phyloP scores from a whole-genome alignment of 345 rosid species.

The Capsella bursapastoris region DNA sequence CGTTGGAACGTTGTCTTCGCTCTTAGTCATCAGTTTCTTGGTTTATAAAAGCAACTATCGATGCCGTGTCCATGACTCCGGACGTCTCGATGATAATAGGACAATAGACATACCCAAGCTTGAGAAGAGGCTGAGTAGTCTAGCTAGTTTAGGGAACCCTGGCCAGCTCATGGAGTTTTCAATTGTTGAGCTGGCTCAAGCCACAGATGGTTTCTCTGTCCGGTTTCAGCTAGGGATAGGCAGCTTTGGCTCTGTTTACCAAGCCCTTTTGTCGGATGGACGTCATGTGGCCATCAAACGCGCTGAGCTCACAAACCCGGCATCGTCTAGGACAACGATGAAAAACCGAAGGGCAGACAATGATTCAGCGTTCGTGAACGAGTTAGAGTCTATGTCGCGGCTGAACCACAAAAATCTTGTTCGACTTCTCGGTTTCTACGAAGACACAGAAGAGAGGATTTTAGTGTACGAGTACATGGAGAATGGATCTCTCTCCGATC shows the following conservation, averaged over 20 bases:
- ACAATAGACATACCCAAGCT: constrained; percentile 38
- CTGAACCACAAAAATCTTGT: constrained; percentile 84
- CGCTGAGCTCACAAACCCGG: constrained; percentile 52
- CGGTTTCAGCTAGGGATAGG: constrained; percentile 69
- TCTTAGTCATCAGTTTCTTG: constrained; percentile 51
- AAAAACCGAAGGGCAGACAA: constrained; percentile 55
- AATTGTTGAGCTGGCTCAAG: constrained; percentile 49
- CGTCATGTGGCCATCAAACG: constrained; percentile 78
- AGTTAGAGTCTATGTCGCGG: constrained; percentile 78
- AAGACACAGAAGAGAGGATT: constrained; percentile 59
- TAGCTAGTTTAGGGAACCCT: constrained; percentile 66
- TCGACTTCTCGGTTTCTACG: constrained; percentile 65
- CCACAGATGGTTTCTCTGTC: constrained; percentile 65
- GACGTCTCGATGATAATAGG: constrained; percentile 56
- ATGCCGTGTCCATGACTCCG: constrained; percentile 73
- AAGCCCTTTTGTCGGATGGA: constrained; percentile 58
- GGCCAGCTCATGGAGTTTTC: constrained; percentile 67
- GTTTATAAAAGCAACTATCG: constrained; percentile 51
- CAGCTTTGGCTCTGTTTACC: constrained; percentile 80
- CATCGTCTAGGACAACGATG: constrained; percentile 34
- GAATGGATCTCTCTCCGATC: constrained; percentile 74
- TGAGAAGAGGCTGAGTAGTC: constrained; percentile 63
- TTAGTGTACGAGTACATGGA: constrained; percentile 72
- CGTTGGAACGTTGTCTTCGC: constrained; percentile 53
- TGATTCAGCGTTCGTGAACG: constrained; percentile 70